phyloP scores from a whole-genome alignment of 306 rosid species.

The Casuarina equisetifolia region DNA sequence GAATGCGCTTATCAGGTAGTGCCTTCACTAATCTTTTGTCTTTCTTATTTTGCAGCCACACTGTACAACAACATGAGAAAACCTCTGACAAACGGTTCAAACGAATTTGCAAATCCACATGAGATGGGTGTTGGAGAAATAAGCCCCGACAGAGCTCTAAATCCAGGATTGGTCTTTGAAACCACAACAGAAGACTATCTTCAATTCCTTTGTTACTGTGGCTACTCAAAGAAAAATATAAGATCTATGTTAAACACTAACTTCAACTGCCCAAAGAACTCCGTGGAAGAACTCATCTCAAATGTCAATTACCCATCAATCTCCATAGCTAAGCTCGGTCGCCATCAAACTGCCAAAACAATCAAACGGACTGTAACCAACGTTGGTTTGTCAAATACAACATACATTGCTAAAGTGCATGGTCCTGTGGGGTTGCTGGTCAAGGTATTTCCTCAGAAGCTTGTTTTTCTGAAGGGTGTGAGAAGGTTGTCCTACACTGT shows the following conservation, averaged over 20 bases:
- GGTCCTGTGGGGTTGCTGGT: slow-evolving; percentile 66
- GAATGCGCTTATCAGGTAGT: background rate
- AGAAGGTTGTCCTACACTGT: slow-evolving; percentile 52
- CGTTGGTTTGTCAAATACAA: slow-evolving; percentile 62
- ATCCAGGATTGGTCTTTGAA: slow-evolving; percentile 86
- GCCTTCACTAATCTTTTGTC: slow-evolving; percentile 15
- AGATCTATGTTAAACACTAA: slow-evolving; percentile 57
- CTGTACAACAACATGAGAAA: slow-evolving; percentile 62
- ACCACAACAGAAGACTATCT: slow-evolving; percentile 53
- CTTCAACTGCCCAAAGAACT: slow-evolving; percentile 65
- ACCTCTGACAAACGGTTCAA: slow-evolving; percentile 68
- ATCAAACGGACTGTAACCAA: slow-evolving; percentile 76
- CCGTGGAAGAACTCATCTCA: slow-evolving; percentile 68
- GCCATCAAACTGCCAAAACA: slow-evolving; percentile 37
- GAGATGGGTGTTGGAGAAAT: slow-evolving; percentile 90
- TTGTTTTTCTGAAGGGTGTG: slow-evolving; percentile 49
- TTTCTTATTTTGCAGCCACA: slow-evolving; percentile 55
- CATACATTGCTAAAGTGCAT: slow-evolving; percentile 62
- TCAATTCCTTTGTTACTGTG: slow-evolving; percentile 72
- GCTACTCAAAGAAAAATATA: slow-evolving; percentile 59
- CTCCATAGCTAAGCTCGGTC: slow-evolving; percentile 53
- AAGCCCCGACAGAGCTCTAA: slow-evolving; percentile 69
- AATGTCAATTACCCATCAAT: slow-evolving; percentile 83
- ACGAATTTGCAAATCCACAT: slow-evolving; percentile 58
- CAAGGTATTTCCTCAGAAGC: slow-evolving; percentile 58